Percentiles rank a stretch among this genome's conserved stretches.
phyloP scores from a whole-genome alignment of 371 early-diverging fungal genomes.

The Conidiobolus incongruus region DNA sequence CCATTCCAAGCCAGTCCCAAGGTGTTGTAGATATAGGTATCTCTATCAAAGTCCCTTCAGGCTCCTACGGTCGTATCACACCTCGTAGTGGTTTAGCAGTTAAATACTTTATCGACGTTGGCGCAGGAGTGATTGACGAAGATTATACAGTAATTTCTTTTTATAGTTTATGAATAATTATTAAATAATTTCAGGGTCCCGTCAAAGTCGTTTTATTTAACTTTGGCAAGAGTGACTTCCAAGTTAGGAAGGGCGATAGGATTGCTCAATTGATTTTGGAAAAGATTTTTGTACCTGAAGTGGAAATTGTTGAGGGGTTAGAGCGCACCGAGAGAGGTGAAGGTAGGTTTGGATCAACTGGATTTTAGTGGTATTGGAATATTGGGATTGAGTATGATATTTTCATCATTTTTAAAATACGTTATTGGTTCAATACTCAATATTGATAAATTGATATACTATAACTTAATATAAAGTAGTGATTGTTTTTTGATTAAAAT shows the following conservation, averaged over 20 bases:
- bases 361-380: too few relatives aligned
- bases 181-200: conserved; percentile 21
- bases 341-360: conserved; percentile 90
- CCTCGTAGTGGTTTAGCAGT: conserved; percentile 82
- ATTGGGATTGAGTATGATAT: too few relatives aligned
- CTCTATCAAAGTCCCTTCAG: conserved; percentile 55
- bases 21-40: conserved; percentile 62
- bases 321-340: conserved; percentile 56
- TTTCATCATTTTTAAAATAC: too few relatives aligned
- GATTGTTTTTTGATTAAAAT: too few relatives aligned
- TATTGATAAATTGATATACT: too few relatives aligned
- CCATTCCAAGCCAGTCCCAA: conserved; percentile 48
- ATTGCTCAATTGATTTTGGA: conserved; percentile 94
- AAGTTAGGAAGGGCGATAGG: conserved; percentile 74
- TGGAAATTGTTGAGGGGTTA: conserved; percentile 51
- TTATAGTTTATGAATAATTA: neutral
- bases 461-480: too few relatives aligned
- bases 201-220: conserved; percentile 81
- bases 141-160: conserved; percentile 73
- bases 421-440: too few relatives aligned
- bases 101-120: conserved; percentile 80
- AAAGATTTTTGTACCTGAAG: conserved; percentile 53
- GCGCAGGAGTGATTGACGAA: conserved; percentile 92
- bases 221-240: conserved; percentile 52
- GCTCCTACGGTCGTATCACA: conserved; percentile 89